Base-by-base conservation (phyloP, 1,284 basidiomycete genomes). In the Paramarasmius palmivorus region DNA sequence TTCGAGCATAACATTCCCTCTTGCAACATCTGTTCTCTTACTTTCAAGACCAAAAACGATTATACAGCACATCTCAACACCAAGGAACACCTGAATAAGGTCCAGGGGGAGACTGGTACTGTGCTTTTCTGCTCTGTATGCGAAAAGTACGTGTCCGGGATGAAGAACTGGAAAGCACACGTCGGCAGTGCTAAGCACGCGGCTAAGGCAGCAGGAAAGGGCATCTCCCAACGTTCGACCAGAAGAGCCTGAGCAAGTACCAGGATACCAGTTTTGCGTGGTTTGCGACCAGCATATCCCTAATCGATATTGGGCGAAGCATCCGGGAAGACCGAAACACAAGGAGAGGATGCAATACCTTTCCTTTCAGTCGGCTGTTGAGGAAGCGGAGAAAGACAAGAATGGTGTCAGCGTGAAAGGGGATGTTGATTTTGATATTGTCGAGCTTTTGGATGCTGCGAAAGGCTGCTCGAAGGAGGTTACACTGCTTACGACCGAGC, bases 291-390 rank as follows among this genome's bases (percentile, higher is more conserved):
- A 56, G 1, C 67, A 71, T 29, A 63, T 77, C 14, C 50, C 55
- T 0, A 58, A 63, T 34, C 25, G 49, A 0, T n/a, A 55, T 29
- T 77, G 73, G 75, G 37, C 55, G 2, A 35, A 50, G 0, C 78
- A 81, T 57, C n/a, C n/a, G n/a, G n/a, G n/a, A n/a, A n/a, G n/a
- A 35, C 64, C 3, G 53, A 34, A 79, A 82, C 59, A 59, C 47
- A 40, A 39, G 23, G 34, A 32, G 6, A 47, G 52, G 12, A 49
- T 50, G n/a, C 52, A 57, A n/a, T 53, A 47, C 23, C 36, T 53
- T 14, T 40, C 48, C 17, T 57, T 57, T 38, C 29, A 45, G 29
- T 50, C 62, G 12, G 62, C 61, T 5, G 39, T 63, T 49, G 64
- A 64, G 37, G 69, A 70, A 39, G 68, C 68, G 0, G 66, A 68